Base-by-base conservation (phyloP, 1,284 basidiomycete species). In the Neonothopanus nambi region DNA sequence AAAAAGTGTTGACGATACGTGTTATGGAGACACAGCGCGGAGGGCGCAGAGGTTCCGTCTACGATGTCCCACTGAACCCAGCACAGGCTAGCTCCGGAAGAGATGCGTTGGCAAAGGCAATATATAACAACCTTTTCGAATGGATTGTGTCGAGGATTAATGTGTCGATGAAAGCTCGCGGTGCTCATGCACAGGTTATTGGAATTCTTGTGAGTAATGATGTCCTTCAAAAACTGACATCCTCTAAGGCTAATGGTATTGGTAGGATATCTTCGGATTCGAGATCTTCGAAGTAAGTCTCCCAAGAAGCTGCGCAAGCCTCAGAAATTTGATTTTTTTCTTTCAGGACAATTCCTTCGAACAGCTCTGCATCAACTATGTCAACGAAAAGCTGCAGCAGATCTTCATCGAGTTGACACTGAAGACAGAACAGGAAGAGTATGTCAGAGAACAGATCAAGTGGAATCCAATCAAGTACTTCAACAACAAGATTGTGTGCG, bases 311-410 rank as follows among this genome's bases (percentile, higher is more conserved):
- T 12, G 13, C 5, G 9, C 41, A 12, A 6, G 9, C 21, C 3
- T 6, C 18, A 18, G 13, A 21, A 26, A 18, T 13, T 7, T 48
- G 17, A 33, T 45, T 11, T 37, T 15, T 41, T 7, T 24, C 33
- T 24, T n/a, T 26, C 51, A 94, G 87, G 91, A 98, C 71, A 99
- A 99, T 74, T 97, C 94, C 6, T 98, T 98, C 67, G 96, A 98
- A 68, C 95, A 99, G 73, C 84, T 99, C 18, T 99, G 97, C 77
- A 99, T 99, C 82, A 99, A 99, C 78, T 99, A 99, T 66, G 97
- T 99, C 76, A 99, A 99, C 79, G 97, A 99, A 74, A 98, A 98
- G 73, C 82, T 95, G 8, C 95, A 98, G 64, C 97, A 99, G 70
- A 98, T 99, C 67, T 99, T 99, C 73, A 99, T 99, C 67, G 95